A percentile compares a stretch with the other conserved stretches of the same genome.
These are phyloP conservation scores for Colletotrichum salicis DNA, from an alignment of 2,329 filamentous ascomycete species.

Conservation along the genomic window DNA sequence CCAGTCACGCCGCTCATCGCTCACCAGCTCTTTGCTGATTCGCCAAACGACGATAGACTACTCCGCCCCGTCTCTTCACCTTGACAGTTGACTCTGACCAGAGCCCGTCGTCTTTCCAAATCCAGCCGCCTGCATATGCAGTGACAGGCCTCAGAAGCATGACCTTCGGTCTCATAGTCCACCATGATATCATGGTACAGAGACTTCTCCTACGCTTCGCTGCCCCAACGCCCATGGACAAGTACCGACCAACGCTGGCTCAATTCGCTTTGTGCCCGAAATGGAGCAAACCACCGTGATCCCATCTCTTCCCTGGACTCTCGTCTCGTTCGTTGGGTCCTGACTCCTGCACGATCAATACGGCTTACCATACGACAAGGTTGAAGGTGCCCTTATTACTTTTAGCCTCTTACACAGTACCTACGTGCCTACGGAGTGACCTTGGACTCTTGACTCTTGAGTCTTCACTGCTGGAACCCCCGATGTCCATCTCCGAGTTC, in stretches of 20 bases:
- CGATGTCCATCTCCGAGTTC: constrained; percentile 19
- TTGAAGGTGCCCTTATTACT: neutral
- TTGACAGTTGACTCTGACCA: neutral
- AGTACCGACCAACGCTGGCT: constrained; percentile 31
- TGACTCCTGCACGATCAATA: neutral
- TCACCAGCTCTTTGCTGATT: constrained; percentile 3
- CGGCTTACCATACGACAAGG: constrained; percentile 5
- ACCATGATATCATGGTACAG: constrained; percentile 36
- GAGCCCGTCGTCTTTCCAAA: constrained; percentile 27
- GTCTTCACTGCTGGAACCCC: neutral
- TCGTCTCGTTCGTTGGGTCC: neutral
- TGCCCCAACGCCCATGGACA: constrained; percentile 15
- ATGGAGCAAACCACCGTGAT: constrained; percentile 18
- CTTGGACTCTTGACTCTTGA: too few species aligned
- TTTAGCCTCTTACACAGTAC: too few species aligned
- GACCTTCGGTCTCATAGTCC: constrained; percentile 22
- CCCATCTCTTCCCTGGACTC: constrained; percentile 13
- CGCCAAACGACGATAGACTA: constrained; percentile 4
- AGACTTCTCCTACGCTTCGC: constrained; percentile 9
- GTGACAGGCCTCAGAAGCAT: constrained; percentile 27
- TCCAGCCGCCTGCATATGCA: constrained; percentile 32
- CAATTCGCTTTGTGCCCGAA: constrained; percentile 17
- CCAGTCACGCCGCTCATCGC: constrained; percentile 2
- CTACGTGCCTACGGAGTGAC: too few species aligned
- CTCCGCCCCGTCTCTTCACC: constrained; percentile 5